Evolutionary conservation across 176 grass and related monocot genomes (phyloP).

Genomic region (Aegilops tauschii): DNA sequence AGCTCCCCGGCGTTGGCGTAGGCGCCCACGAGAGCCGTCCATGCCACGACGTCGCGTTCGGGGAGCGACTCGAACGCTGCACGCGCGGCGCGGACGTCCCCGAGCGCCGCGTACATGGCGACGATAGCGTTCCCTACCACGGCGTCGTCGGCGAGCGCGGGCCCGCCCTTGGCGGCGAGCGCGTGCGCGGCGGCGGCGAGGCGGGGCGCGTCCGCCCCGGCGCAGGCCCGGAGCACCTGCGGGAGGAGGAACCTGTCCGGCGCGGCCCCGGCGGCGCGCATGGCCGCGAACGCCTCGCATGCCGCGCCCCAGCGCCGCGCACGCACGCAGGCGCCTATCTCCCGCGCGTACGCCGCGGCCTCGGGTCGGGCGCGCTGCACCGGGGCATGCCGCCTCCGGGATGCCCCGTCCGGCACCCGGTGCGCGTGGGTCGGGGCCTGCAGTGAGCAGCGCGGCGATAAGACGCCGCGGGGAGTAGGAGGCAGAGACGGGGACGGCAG

Average conservation of each 20-base stretch:
- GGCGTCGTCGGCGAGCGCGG: constrained; percentile 21
- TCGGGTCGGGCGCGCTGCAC: constrained; percentile 11
- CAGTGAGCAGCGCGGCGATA: constrained; percentile 18
- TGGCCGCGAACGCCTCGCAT: constrained; percentile 40
- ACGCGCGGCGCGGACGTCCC: constrained; percentile 44
- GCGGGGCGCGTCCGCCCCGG: constrained; percentile 23
- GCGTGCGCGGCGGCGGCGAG: constrained; percentile 47
- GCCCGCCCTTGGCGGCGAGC: constrained; percentile 36
- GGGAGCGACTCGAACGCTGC: constrained; percentile 49
- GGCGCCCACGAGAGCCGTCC: constrained; percentile 59
- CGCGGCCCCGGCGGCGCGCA: constrained; percentile 37
- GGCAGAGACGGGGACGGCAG: not conserved
- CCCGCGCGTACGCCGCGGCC: constrained; percentile 33
- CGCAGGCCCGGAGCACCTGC: constrained; percentile 68
- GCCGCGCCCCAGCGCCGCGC: constrained; percentile 47
- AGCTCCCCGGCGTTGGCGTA: constrained; percentile 45
- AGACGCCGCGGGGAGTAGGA: not conserved
- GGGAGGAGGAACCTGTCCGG: constrained; percentile 70
- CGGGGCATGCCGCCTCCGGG: constrained; percentile 20
- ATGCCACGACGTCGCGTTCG: constrained; percentile 59
- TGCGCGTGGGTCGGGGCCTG: constrained; percentile 8
- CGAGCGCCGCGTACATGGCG: constrained; percentile 58
- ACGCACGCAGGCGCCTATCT: constrained; percentile 46
- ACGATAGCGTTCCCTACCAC: constrained; percentile 60
- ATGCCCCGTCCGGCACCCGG: constrained; percentile 19